These are phyloP conservation scores for Plasmodium ovale DNA, from an alignment of 169 alveolate genomes.

Conservation along the genomic window DNA sequence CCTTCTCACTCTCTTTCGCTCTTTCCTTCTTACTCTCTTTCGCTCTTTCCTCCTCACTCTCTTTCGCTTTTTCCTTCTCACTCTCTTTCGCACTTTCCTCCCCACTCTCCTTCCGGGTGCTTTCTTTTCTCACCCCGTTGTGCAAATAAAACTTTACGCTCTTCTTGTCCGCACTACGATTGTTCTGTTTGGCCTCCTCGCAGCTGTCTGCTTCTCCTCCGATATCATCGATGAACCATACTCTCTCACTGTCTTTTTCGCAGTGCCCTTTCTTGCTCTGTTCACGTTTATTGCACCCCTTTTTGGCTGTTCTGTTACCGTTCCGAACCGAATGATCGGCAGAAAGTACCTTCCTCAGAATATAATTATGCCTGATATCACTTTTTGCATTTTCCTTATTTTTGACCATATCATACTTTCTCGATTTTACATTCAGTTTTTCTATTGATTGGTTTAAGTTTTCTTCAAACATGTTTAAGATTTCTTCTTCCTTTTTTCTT, in stretches of 20 bases:
- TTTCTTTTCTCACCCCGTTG: background rate
- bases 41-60: background rate
- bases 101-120: background rate
- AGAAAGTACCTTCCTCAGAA: constrained; percentile 18
- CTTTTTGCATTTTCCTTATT: constrained; percentile 14
- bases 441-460: constrained; percentile 42
- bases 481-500: constrained; percentile 22
- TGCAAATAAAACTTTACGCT: background rate
- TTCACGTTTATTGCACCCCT: background rate
- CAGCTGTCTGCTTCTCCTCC: background rate
- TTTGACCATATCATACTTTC: constrained; percentile 41
- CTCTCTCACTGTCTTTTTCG: background rate
- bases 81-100: background rate
- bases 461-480: constrained; percentile 45
- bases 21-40: background rate
- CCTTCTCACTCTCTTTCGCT: background rate
- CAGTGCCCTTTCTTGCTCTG: background rate
- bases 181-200: background rate
- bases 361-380: constrained; percentile 14
- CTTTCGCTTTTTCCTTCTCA: background rate
- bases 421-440: constrained; percentile 38
- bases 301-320: too few relatives aligned
- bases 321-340: too few relatives aligned
- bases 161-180: background rate
- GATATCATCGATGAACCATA: background rate